Evolutionary conservation across 495 filamentous ascomycete species (phyloP), one percentile per base, ranked within the genome.

Genomic region (Aspergillus cristatus): DNA sequence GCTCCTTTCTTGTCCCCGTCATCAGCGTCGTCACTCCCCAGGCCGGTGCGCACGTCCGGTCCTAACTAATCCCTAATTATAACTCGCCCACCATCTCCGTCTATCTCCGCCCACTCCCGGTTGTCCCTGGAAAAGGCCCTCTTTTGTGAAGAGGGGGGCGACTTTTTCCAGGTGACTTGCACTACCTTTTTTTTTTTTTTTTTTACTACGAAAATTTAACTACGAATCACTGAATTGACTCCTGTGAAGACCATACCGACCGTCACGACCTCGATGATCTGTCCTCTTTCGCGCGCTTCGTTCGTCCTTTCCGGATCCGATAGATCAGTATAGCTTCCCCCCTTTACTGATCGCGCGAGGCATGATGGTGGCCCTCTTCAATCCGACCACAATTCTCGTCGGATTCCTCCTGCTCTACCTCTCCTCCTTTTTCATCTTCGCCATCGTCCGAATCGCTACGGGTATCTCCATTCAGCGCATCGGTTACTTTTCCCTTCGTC

Each of bases 381-480:
- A 60, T 33, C 80, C 82, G 39, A 84, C 87, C 48, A 93, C 94
- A 58, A 64, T 94, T 18, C 74, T 93, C 42, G 89, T 87, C 41
- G 64, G 90, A 37, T 41, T 90, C 51, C 74, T 96, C 42, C 73
- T 97, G 33, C 70, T 86, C 34, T 97, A 95, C 70, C 76, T 99
- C 15, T 80, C 76, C 43, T 85, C 88, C 41, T 97, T 99, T 54
- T 77, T 97, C 38, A 59, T 96, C 38, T 95, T 99, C 60, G 91
- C 93, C 43, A 75, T 96, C 44, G 65, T 97, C 41, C 86, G 91
- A 14, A 86, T 96, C 47, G 59, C 91, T 38, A 96, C 90, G 38
- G 93, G 91, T 37, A 68, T 99, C 28, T 99, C 91, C 2, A 95
- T 99, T 46, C 91, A 99, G 60, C 80, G 91, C 35, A 70, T 97